Conservation (phyloP, 192 early-diverging fungal genomes). For the Diversispora eburnea region DNA sequence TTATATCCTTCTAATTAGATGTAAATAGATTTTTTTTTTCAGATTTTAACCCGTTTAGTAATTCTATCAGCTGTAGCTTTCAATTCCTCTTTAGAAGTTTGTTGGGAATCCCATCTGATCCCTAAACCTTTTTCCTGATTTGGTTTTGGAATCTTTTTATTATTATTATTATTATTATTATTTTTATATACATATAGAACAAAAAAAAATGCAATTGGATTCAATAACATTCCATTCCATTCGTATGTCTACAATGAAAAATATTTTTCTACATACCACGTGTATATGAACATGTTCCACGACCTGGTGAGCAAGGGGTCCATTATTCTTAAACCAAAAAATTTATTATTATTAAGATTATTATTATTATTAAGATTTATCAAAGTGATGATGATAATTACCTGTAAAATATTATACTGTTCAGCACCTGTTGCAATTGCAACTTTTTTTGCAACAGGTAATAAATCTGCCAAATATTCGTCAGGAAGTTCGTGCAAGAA, state of each 20-base stretch:
- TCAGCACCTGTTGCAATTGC: slow-evolving; percentile 61
- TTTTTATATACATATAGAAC: not conserved
- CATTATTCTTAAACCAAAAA: not conserved
- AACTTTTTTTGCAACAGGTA: slow-evolving; percentile 88
- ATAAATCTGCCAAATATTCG: slow-evolving; percentile 72
- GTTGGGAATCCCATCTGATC: slow-evolving; percentile 5
- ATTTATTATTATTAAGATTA: too few species aligned
- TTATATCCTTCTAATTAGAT: too few species aligned
- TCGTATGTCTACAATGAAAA: too few species aligned
- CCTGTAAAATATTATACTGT: slow-evolving; percentile 89
- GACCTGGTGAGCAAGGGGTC: slow-evolving; percentile 44
- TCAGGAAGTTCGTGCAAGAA: slow-evolving; percentile 89
- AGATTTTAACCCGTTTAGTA: not conserved
- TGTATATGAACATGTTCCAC: slow-evolving; percentile 96
- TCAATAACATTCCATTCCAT: not conserved
- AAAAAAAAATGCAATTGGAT: not conserved
- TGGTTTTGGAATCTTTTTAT: slow-evolving; percentile 26
- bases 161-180: too few species aligned
- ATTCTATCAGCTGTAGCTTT: not conserved
- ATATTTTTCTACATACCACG: slow-evolving; percentile 36
- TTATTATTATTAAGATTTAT: not conserved
- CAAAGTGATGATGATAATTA: slow-evolving; percentile 22
- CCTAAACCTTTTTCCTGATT: slow-evolving; percentile 11
- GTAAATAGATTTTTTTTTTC: too few species aligned
- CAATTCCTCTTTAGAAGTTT: not conserved